Base-by-base conservation (phyloP, 2,329 filamentous ascomycete species). In the Knoxdaviesia capensis region DNA sequence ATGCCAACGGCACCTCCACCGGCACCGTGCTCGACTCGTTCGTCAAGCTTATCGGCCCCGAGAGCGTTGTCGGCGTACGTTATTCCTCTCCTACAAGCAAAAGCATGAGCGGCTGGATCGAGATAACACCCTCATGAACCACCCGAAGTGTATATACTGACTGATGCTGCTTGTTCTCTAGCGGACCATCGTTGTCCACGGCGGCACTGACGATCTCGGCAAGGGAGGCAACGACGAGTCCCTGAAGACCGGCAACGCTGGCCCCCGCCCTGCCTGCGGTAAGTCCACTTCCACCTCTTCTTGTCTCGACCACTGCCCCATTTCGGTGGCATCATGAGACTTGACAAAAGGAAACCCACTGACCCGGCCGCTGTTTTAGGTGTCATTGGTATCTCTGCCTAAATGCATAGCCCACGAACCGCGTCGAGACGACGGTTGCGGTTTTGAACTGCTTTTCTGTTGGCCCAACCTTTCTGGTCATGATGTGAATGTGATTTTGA, bases 211-310 rank as follows among this genome's bases (percentile, higher is more conserved):
- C 59, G 90, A 98, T 59, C 84, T 98, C 50, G 90, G 90, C 64
- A 83, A 82, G 72, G 86, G 86, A 56, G 83, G 67, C 53, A 78
- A 83, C 67, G 84, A 88, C 66, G 86, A 96, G 71, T 94, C 85
- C 56, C 85, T 92, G 71, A 94, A 92, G 80, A 98, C 90, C 50
- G 90, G 90, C 52, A 98, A 96, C 62, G 90, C 90, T 59, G 90
- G 90, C 55, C 62, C 68, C 53, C 84, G 90, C 59, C 90, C 90
- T 59, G 90, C 90, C 60, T 98, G 90, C 67, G 90, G 90, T 83
- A 73, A 59, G 74, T 63, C 29, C 2, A 20, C 20, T 20, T 20
- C 20, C 20, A 6, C 30, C 31, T 8, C 29, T 31, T 31, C 10
- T 5, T 31, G 20, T 37, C 9, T 10, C 11, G 20, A 20, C 20